A percentile compares a stretch with the other conserved stretches of the same genome.
Evolutionary conservation across 2,329 filamentous ascomycete genomes (phyloP).

Genomic region (Botrytis hyacinthi): DNA sequence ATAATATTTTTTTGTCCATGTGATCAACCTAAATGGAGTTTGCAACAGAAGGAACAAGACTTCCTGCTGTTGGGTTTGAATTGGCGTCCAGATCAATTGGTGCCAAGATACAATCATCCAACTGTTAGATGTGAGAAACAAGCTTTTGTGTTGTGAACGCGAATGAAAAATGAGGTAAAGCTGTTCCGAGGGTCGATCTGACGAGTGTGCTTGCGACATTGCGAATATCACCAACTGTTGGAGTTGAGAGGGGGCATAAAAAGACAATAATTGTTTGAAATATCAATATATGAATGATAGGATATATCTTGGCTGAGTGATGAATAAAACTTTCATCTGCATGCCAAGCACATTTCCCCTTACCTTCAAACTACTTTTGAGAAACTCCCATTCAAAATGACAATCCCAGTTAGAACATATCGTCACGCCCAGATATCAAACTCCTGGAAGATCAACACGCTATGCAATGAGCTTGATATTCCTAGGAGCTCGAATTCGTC

Average conservation of each 20-base stretch:
- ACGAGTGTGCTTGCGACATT: not conserved
- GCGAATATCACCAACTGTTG: not conserved
- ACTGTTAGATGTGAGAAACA: not conserved
- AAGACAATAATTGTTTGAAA: not conserved
- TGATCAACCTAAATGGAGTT: not conserved
- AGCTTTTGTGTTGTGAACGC: not conserved
- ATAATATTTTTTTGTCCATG: not conserved
- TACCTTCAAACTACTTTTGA: too few relatives aligned
- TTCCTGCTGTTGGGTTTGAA: too few relatives aligned
- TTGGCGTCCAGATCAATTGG: not conserved
- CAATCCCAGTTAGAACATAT: too few relatives aligned
- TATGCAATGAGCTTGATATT: constrained; percentile 43
- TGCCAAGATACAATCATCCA: not conserved
- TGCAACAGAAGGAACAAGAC: not conserved
- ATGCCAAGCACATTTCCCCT: not conserved
- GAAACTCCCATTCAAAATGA: not conserved
- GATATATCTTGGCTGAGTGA: rapidly evolving
- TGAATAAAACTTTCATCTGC: not conserved
- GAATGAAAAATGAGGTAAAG: not conserved
- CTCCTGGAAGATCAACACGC: constrained; percentile 42
- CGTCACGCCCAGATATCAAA: constrained; percentile 4
- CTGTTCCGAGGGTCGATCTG: not conserved
- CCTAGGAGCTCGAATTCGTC: constrained; percentile 24
- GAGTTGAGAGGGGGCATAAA: too few relatives aligned
- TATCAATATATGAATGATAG: too few relatives aligned